Base-by-base conservation (phyloP, 176 grass and related monocot genomes). In the Dendrocalamus sinicus region DNA sequence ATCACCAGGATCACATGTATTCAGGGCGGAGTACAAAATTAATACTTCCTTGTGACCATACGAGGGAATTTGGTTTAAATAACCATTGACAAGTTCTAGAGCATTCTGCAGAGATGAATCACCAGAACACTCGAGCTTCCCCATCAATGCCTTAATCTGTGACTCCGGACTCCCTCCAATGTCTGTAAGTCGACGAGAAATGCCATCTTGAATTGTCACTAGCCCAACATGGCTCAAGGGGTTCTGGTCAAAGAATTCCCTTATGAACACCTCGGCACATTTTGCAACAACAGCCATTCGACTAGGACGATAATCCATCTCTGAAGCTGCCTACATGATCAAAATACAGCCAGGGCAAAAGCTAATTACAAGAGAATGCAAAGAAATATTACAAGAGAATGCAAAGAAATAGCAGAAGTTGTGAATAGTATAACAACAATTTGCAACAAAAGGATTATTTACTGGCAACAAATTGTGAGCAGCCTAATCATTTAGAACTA, bases 241-340 rank as follows among this genome's bases (percentile, higher is more conserved):
- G 84, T 99, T 99, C 84, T 99, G 97, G 85, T 99, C 94, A 35
- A 99, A 99, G 85, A 96, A 99, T 83, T 99, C 94, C 85, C 97
- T 93, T 72, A 94, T 96, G 72, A 99, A 99, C 20, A 66, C 82
- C 79, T 96, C 94, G 12, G 92, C 85, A 50, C 87, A 87, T 71
- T 91, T 99, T 63, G 97, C 94, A 73, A 91, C 94, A 39, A 91
- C 85, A 30, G 82, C 94, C 97, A 99, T 99, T 75, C 97, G 84
- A 88, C 90, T 99, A 73, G 97, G 97, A 57, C 90, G 90, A 84
- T 96, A 99, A 83, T 99, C 96, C 67, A 75, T 92, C 83, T 92
- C 93, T 53, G 96, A 99, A 70, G 96, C 94, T 80, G 94, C 96
- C 94, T 99, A 89, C 67, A 94, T 72, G 45, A 85, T 32, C 85